phyloP scores from a whole-genome alignment of 139 green algal species.

The Tetradesmus lagerheimii region DNA sequence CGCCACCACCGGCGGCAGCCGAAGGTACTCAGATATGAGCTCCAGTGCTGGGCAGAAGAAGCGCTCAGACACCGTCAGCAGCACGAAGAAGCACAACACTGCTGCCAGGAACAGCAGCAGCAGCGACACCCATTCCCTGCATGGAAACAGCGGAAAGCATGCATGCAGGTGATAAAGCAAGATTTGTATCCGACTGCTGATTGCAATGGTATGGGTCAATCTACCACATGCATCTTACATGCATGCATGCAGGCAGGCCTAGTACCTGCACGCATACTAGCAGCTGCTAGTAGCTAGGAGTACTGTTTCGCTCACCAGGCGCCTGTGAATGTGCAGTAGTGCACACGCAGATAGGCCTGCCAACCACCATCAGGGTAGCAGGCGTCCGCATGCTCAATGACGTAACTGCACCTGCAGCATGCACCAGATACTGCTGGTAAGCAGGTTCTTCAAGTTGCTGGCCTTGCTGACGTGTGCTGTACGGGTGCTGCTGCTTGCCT shows the following conservation, averaged over 20 bases:
- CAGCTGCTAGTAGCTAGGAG: too few species aligned
- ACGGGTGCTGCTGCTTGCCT: not conserved
- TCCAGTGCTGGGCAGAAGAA: conserved; percentile 79
- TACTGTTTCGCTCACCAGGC: conserved; percentile 35
- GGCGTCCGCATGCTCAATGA: conserved; percentile 8
- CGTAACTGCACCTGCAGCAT: conserved; percentile 52
- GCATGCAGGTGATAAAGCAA: not conserved
- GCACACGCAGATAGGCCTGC: conserved; percentile 49
- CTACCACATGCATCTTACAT: not conserved
- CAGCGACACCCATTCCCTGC: conserved; percentile 48
- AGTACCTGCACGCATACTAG: not conserved
- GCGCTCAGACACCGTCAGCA: conserved; percentile 65
- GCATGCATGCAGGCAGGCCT: not conserved
- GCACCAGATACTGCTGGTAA: conserved; percentile 11
- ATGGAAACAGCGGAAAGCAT: not conserved
- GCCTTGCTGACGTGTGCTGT: not conserved
- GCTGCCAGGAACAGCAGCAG: conserved; percentile 55
- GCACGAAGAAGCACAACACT: conserved; percentile 51
- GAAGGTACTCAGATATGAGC: conserved; percentile 63
- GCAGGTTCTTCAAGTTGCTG: not conserved
- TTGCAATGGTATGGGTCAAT: too few species aligned
- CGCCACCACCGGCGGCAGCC: conserved; percentile 66
- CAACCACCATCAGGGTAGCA: conserved; percentile 47
- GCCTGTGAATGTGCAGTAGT: conserved; percentile 52
- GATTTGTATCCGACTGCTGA: not conserved